Base-by-base conservation (phyloP, 495 filamentous ascomycete genomes). In the Aspergillus mulundensis region DNA sequence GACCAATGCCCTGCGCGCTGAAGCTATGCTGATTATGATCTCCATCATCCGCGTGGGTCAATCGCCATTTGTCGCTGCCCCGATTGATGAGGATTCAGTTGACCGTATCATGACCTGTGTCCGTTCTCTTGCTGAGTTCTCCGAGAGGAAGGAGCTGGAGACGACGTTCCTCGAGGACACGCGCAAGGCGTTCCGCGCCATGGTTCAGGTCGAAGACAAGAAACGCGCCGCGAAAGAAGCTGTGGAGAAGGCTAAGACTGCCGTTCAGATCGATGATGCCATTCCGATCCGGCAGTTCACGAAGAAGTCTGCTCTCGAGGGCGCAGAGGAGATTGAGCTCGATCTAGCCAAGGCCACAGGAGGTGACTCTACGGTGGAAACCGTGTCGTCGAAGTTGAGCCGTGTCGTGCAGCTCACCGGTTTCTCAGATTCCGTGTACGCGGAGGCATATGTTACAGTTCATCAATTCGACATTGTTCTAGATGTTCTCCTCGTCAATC, bases 21-120 rank as follows among this genome's bases (percentile, higher is more conserved):
- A 99, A 73, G 95, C 95, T 25, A 99, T 97, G 95, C 80, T 97
- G 41, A 97, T 97, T 68, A 96, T 98, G 91, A 96, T 97, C 60
- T 96, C 92, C 18, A 94, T 99, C 64, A 89, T 97, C 59, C 90
- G 95, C 57, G 95, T 95, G 56, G 95, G 95, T 12, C 95, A 99
- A 72, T 96, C 91, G 7, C 89, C 94, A 62, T 99, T 99, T 56
- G 95, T 95, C 65, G 97, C 97, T 74, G 88, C 89, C 7, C 89
- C 91, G 3, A 97, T 99, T 56, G 95, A 99, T 63, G 95, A 99
- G 68, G 95, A 99, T 65, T 96, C 93, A 0, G 84, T 97, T 10
- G 95, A 99, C 73, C 84, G 95, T 59, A 92, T 99, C 65, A 96
- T 97, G 91, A 89, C 87, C 49, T 97, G 93, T 61, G 88, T 99